Evolutionary conservation across 306 rosid species (phyloP), one percentile per base, ranked within the genome.

Genomic region (Prunus davidiana): DNA sequence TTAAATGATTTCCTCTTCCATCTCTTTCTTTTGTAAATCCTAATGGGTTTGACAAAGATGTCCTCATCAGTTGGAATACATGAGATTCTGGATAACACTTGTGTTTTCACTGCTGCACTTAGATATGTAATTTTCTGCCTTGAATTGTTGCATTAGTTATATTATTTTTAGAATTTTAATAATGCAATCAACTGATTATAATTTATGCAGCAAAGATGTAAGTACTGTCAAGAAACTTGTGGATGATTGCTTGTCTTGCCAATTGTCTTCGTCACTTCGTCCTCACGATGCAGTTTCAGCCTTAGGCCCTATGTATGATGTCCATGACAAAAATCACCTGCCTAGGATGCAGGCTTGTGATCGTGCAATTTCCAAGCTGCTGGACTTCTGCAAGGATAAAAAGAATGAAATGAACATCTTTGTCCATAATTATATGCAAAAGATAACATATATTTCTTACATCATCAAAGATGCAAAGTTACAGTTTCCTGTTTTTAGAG

Each of bases 221-320:
- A 85, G 86, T 79, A 96, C 93, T 1, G 99, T 96, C 75, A 96
- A 92, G 91, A 91, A 87, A 81, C 88, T 96, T 32, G 98, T 96
- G 77, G 97, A 92, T 85, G 99, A 96, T 75, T 92, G 97, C 73
- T 84, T 91, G 77, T 91, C 97, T 71, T 75, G 92, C 64, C 96
- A 88, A 57, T 78, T 92, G 82, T 89, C 99, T 58, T 92, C 98
- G 63, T 91, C 98, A 38, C 93, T 96, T 69, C 96, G 98, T 71
- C 99, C 99, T 76, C 99, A 92, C 72, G 99, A 96, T 89, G 99
- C 99, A 1, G 99, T 96, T 79, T 96, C 99, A 13, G 99, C 99
- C 81, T 76, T 96, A 86, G 99, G 99, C 78, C 99, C 96, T 68
- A 96, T 96, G 98, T 96, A 96, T 73, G 97, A 96, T 79, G 93